Base-by-base conservation (phyloP, 768 basidiomycete genomes). In the Cystobasidium tubakii region DNA sequence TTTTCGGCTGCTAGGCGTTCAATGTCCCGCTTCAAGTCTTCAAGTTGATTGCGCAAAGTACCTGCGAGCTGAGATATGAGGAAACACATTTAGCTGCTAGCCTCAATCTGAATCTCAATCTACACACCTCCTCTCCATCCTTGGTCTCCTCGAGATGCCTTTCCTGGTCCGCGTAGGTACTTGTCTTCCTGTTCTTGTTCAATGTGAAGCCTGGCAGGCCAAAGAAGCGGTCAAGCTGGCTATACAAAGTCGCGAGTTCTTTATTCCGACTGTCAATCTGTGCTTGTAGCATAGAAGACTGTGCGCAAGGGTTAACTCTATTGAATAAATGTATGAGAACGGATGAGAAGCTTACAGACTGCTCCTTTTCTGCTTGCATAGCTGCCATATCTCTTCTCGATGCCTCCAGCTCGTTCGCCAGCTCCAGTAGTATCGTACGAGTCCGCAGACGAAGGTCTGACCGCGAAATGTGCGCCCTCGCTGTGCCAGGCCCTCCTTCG, bases 251-350 rank as follows among this genome's bases (percentile, higher is more conserved):
- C 12, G 54, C 10, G 17, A 71, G 33, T 29, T 71, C 69, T 31
- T 53, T n/a, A 31, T 71, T 55, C 15, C 69, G 69, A 23, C 54
- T 71, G 19, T 71, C 69, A 3, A 71, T 53, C 23, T 71, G 69
- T 36, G 53, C 13, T 36, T 71, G 69, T 36, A 71, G 69, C 34
- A 71, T 34, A 57, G 33, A 6, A 27, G 29, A 9, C 69, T 71
- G 69, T 19, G 10, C 7, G 50, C 19, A 50, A 46, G 13, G 7
- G 53, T n/a, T n/a, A n/a, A 10, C 53, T n/a, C 21, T 17, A 66
- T 66, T 36, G 10, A 17, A 6, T 66, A n/a, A 7, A 31, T 29
- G 10, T 36, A 34, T 34, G 10, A 43, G 6, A 44, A 39, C 39
- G 15, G 34, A 50, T 13, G 23, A 53, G 15, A 53, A 6, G 69